These are phyloP conservation scores for Globisporangium orthogonon DNA, from an alignment of 352 stramenopile species.

Conservation along the genomic window DNA sequence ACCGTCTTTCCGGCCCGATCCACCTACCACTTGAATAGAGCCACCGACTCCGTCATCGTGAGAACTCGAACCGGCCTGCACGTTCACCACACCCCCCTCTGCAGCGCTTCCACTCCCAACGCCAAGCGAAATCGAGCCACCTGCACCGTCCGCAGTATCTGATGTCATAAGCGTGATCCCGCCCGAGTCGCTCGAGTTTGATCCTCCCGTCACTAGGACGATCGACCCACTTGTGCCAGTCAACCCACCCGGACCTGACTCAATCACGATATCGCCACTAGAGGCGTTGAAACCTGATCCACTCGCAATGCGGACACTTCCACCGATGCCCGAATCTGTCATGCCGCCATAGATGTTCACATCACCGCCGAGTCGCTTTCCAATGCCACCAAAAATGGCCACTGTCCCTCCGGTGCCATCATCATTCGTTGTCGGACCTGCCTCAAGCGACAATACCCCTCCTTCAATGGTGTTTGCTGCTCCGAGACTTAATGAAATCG, in stretches of 20 bases:
- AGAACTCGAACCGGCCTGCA: constrained; percentile 4
- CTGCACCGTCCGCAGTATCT: constrained; percentile 15
- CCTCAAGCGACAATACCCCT: constrained; percentile 19
- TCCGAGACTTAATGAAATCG: constrained; percentile 24
- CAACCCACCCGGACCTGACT: constrained; percentile 6
- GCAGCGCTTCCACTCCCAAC: constrained; percentile 7
- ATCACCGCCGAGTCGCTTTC: constrained; percentile 15
- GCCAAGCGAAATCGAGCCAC: constrained; percentile 17
- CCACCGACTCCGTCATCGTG: constrained; percentile 10
- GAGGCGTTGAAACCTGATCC: constrained; percentile 13
- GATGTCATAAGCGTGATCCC: constrained; percentile 22
- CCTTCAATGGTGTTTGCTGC: constrained; percentile 16
- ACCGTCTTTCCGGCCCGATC: constrained; percentile 8
- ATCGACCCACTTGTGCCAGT: constrained; percentile 18
- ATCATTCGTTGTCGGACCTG: constrained; percentile 15
- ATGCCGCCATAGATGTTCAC: constrained; percentile 21
- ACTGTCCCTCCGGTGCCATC: constrained; percentile 22
- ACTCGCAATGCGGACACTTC: constrained; percentile 20
- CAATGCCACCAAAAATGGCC: constrained; percentile 16
- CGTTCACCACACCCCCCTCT: not conserved
- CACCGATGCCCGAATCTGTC: constrained; percentile 8
- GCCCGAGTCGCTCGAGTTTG: constrained; percentile 17
- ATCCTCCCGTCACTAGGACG: constrained; percentile 17
- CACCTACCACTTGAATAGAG: constrained; percentile 13
- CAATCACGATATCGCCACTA: constrained; percentile 21